phyloP scores from a whole-genome alignment of 208 protist genomes.

The Leptomonas seymouri region DNA sequence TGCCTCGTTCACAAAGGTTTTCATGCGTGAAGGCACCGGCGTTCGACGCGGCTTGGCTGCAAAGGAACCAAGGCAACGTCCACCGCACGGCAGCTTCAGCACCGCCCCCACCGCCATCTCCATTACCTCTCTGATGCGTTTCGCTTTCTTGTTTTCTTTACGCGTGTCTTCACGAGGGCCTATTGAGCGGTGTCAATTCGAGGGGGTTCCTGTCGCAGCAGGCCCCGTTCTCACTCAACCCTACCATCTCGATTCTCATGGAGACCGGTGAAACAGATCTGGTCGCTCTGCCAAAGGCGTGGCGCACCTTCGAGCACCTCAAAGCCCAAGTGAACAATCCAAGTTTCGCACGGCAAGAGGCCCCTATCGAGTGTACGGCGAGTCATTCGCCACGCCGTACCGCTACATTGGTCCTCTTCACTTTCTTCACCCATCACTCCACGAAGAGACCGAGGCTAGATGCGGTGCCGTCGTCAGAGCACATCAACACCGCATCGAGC shows the following conservation, averaged over 20 bases:
- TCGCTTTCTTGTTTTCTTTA: constrained; percentile 7
- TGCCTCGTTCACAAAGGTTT: too few relatives aligned
- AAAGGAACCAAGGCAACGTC: too few relatives aligned
- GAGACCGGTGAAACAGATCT: background rate
- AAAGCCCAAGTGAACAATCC: constrained; percentile 8
- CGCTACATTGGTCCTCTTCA: constrained; percentile 5
- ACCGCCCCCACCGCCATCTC: too few relatives aligned
- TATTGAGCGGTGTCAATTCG: background rate
- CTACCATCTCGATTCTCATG: background rate
- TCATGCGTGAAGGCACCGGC: too few relatives aligned
- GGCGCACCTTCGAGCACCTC: constrained; percentile 21
- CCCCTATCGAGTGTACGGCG: background rate
- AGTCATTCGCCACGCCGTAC: background rate
- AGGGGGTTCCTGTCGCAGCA: background rate
- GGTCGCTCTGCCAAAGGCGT: constrained; percentile 8
- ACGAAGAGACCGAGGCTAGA: background rate
- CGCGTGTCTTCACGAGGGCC: background rate
- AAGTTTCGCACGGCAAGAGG: background rate
- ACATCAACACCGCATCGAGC: background rate
- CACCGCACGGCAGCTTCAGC: too few relatives aligned
- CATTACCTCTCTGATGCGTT: constrained; percentile 4
- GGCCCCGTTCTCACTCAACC: background rate
- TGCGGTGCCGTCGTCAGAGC: background rate
- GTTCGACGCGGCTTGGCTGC: too few relatives aligned
- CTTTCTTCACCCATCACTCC: background rate